Evolutionary conservation across 768 basidiomycete species (phyloP).

Genomic region (Favolaschia claudopus): DNA sequence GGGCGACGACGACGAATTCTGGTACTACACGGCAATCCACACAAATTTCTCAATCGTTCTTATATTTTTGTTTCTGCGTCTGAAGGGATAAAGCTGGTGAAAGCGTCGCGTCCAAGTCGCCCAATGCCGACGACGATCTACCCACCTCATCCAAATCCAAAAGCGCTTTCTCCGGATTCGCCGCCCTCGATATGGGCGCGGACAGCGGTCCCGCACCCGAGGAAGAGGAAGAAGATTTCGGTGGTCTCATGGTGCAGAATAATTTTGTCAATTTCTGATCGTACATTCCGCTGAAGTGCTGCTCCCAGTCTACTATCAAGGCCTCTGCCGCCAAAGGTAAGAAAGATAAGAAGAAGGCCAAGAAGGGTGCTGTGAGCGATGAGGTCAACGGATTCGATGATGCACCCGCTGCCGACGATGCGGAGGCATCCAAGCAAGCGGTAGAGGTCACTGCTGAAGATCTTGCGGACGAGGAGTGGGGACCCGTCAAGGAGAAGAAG

Average conservation of each 20-base stretch:
- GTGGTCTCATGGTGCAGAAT: constrained; percentile 74
- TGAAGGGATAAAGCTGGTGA: constrained; percentile 73
- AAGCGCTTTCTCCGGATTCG: constrained; percentile 59
- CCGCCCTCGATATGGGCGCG: constrained; percentile 48
- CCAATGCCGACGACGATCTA: constrained; percentile 54
- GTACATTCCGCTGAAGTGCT: constrained; percentile 12
- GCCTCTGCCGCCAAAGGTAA: constrained; percentile 56
- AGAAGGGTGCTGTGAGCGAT: constrained; percentile 35
- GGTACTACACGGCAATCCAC: constrained; percentile 53
- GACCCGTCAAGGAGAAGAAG: constrained; percentile 68
- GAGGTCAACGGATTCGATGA: constrained; percentile 40
- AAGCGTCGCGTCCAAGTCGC: constrained; percentile 51
- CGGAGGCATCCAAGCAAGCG: constrained; percentile 23
- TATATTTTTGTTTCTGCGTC: no score
- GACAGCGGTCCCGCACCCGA: constrained; percentile 47
- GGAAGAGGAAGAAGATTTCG: constrained; percentile 72
- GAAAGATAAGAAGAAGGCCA: constrained; percentile 63
- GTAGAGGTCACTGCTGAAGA: constrained; percentile 39
- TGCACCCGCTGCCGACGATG: constrained; percentile 34
- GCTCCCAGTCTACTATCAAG: constrained; percentile 67
- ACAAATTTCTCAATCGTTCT: constrained; percentile 21
- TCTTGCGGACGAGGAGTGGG: constrained; percentile 78
- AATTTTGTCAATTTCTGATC: constrained; percentile 15
- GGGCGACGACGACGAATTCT: constrained; percentile 82
- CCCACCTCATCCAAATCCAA: constrained; percentile 37